These are phyloP conservation scores for Diaporthe vexans DNA, from an alignment of 2,329 filamentous ascomycete species.

Conservation along the genomic window DNA sequence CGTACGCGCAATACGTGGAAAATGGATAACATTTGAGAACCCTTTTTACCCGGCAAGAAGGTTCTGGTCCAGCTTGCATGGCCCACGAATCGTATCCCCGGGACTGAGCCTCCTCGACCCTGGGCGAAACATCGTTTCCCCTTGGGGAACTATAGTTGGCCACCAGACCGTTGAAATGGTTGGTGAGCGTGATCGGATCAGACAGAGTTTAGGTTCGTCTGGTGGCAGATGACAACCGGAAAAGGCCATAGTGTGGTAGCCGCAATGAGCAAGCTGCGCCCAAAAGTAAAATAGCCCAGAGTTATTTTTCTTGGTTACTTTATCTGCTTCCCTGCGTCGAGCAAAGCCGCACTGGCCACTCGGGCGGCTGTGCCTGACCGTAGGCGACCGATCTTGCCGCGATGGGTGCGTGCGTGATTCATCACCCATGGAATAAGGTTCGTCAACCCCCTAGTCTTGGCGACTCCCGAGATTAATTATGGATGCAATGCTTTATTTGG, in stretches of 20 bases:
- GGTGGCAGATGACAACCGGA: slow-evolving; percentile 13
- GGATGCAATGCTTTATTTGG: slow-evolving; percentile 25
- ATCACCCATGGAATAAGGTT: slow-evolving; percentile 25
- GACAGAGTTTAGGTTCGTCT: slow-evolving; percentile 9
- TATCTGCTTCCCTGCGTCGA: not conserved
- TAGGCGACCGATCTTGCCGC: slow-evolving; percentile 14
- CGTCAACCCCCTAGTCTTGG: slow-evolving; percentile 8
- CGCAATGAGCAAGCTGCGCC: not conserved
- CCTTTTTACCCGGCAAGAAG: slow-evolving; percentile 8
- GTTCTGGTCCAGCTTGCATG: slow-evolving; percentile 12
- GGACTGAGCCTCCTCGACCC: slow-evolving; percentile 14
- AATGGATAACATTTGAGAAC: not conserved
- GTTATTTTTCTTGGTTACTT: not conserved
- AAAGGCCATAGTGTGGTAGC: not conserved
- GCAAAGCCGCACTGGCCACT: slow-evolving; percentile 14
- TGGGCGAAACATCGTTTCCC: slow-evolving; percentile 12
- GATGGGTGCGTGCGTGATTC: slow-evolving; percentile 17
- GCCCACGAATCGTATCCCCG: slow-evolving; percentile 8
- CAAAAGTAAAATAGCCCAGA: slow-evolving; percentile 1
- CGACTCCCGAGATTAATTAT: slow-evolving; percentile 22
- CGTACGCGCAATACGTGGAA: not conserved
- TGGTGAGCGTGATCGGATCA: not conserved
- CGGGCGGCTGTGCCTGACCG: slow-evolving; percentile 15
- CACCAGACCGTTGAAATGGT: not conserved
- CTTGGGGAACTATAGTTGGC: not conserved